Percentiles rank a stretch among this genome's conserved stretches.
Evolutionary conservation across 371 early-diverging fungal genomes (phyloP).

Genomic region (Sporodiniella umbellata): DNA sequence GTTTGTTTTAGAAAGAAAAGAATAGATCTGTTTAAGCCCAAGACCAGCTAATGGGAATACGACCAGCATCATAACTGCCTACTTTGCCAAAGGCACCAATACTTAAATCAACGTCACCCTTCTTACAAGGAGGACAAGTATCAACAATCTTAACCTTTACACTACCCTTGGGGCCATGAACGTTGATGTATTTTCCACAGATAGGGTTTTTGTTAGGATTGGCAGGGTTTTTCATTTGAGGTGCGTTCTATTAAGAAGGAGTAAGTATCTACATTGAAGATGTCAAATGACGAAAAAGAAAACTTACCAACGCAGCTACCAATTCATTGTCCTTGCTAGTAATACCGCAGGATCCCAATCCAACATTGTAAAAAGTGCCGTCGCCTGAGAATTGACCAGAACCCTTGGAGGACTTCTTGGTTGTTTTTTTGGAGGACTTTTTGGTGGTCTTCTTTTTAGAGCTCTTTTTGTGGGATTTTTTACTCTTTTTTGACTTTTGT

Average conservation of each 20-base stretch:
- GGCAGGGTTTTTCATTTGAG: slow-evolving; percentile 27
- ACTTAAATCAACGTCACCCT: slow-evolving; percentile 42
- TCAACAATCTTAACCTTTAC: slow-evolving; percentile 43
- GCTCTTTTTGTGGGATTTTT: slow-evolving; percentile 3
- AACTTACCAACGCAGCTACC: slow-evolving; percentile 37
- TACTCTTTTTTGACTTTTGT: slow-evolving; percentile 10
- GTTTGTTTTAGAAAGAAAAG: too few relatives aligned
- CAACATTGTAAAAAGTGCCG: slow-evolving; percentile 32
- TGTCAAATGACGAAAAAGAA: slow-evolving; percentile 7
- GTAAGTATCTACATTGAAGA: too few relatives aligned
- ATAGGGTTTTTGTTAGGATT: slow-evolving; percentile 40
- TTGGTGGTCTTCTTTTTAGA: slow-evolving; percentile 7
- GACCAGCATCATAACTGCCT: slow-evolving; percentile 36
- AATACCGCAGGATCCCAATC: slow-evolving; percentile 37
- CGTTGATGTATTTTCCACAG: slow-evolving; percentile 33
- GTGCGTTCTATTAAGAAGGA: slow-evolving; percentile 27
- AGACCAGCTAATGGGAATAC: slow-evolving; percentile 44
- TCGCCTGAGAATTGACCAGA: slow-evolving; percentile 23
- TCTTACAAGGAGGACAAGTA: slow-evolving; percentile 26
- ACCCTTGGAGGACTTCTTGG: not conserved
- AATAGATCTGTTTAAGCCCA: slow-evolving; percentile 21
- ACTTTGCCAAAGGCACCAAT: slow-evolving; percentile 52
- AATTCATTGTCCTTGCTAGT: slow-evolving; percentile 17
- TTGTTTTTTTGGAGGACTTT: slow-evolving; percentile 1
- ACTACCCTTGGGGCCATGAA: slow-evolving; percentile 36